Evolutionary conservation across 192 early-diverging fungal genomes (phyloP).

Genomic region (Entomortierella parvispora): DNA sequence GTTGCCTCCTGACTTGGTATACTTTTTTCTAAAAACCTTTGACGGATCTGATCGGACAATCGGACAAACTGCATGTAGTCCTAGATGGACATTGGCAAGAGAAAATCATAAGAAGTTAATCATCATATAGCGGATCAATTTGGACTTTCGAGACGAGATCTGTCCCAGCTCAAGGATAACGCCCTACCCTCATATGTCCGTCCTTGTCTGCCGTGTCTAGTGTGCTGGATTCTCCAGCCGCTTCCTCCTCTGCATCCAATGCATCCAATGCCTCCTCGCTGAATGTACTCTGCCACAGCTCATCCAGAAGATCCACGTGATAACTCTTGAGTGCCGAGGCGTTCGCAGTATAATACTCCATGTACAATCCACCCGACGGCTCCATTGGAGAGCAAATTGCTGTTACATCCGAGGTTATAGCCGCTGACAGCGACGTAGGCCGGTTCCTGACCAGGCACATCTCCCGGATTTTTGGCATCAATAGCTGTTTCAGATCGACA

Average conservation of each 20-base stretch:
- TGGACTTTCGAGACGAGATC: too few species aligned
- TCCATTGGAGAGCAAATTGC: slow-evolving; percentile 1
- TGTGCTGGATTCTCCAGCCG: slow-evolving; percentile 3
- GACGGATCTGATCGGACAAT: slow-evolving; percentile 27
- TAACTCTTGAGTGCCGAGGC: slow-evolving; percentile 26
- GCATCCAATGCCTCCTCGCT: too few species aligned
- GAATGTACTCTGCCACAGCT: slow-evolving; percentile 19
- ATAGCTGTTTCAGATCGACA: not conserved
- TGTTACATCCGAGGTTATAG: not conserved
- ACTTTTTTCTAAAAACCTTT: slow-evolving; percentile 23
- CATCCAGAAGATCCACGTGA: slow-evolving; percentile 25
- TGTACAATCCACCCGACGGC: slow-evolving; percentile 23
- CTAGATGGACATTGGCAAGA: not conserved
- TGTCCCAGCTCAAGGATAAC: not conserved
- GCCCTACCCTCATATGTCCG: too few species aligned
- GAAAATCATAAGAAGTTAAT: not conserved
- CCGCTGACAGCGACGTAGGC: not conserved
- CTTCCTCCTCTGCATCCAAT: not conserved
- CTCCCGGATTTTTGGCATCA: too few species aligned
- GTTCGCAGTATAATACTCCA: slow-evolving; percentile 39
- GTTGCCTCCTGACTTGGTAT: slow-evolving; percentile 42
- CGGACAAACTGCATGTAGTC: slow-evolving; percentile 18
- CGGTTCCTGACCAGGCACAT: slow-evolving; percentile 1
- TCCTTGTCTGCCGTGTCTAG: too few species aligned
- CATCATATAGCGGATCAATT: not conserved